phyloP scores from a whole-genome alignment of 179 eudicot species.

The Dionaea muscipula region DNA sequence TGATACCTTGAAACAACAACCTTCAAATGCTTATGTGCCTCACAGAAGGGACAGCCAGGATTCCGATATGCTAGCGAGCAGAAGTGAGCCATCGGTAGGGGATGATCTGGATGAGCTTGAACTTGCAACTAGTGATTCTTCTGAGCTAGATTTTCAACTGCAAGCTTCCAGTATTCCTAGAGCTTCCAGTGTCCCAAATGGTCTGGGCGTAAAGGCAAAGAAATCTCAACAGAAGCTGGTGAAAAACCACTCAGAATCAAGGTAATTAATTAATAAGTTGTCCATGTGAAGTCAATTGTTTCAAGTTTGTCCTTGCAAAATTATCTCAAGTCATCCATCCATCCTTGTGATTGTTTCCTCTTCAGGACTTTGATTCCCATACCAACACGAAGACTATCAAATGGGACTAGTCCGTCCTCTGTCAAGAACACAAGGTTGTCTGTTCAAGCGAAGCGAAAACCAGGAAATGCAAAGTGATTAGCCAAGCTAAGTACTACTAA shows the following conservation, averaged over 20 bases:
- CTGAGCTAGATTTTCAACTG: slow-evolving; percentile 23
- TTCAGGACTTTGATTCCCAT: slow-evolving; percentile 9
- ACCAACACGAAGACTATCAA: slow-evolving; percentile 5
- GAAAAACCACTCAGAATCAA: slow-evolving; percentile 25
- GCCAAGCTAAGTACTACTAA: not conserved
- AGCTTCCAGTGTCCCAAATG: slow-evolving; percentile 24
- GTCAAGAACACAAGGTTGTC: slow-evolving; percentile 5
- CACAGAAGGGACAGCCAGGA: slow-evolving; percentile 13
- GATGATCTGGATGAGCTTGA: slow-evolving; percentile 35
- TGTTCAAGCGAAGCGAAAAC: not conserved
- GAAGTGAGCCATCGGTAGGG: slow-evolving; percentile 15
- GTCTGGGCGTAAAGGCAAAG: slow-evolving; percentile 19
- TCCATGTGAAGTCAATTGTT: not conserved
- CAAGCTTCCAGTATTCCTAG: slow-evolving; percentile 11
- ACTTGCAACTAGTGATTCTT: slow-evolving; percentile 26
- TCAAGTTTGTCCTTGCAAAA: not conserved
- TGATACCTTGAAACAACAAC: slow-evolving; percentile 12
- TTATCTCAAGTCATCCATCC: not conserved
- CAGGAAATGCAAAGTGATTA: slow-evolving; percentile 1
- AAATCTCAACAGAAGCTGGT: slow-evolving; percentile 17
- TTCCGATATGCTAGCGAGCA: slow-evolving; percentile 13
- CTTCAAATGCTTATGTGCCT: slow-evolving; percentile 8
- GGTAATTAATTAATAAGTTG: slow-evolving; percentile 12
- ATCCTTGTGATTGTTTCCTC: not conserved
- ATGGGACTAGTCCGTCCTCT: slow-evolving; percentile 1